phyloP scores from a whole-genome alignment of 1,284 basidiomycete species.

The Heliocybe sulcata region DNA sequence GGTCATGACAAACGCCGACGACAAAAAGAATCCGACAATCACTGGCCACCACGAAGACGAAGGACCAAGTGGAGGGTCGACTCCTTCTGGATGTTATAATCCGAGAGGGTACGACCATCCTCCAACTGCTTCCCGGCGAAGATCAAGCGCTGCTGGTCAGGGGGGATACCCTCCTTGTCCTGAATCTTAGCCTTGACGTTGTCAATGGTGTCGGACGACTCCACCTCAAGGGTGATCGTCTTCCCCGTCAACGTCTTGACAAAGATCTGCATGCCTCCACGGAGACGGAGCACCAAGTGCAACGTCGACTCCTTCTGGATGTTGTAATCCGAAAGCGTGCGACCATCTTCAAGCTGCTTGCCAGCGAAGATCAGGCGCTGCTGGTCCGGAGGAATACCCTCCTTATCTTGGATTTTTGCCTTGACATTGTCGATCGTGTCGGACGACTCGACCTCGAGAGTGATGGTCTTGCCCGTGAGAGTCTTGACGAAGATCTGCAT shows the following conservation, averaged over 20 bases:
- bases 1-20: background rate
- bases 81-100: slow-evolving; percentile 66
- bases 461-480: slow-evolving; percentile 92
- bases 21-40: slow-evolving; percentile 8
- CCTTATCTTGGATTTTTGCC: slow-evolving; percentile 81
- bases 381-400: slow-evolving; percentile 76
- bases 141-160: slow-evolving; percentile 71
- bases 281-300: slow-evolving; percentile 45
- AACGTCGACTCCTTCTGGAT: slow-evolving; percentile 68
- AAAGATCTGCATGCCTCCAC: slow-evolving; percentile 51
- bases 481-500: slow-evolving; percentile 88
- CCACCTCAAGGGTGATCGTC: slow-evolving; percentile 77
- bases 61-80: slow-evolving; percentile 61
- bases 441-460: slow-evolving; percentile 84
- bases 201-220: slow-evolving; percentile 72
- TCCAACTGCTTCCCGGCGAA: slow-evolving; percentile 75
- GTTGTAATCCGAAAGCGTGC: slow-evolving; percentile 73
- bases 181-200: slow-evolving; percentile 71
- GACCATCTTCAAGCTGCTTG: slow-evolving; percentile 74
- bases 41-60: slow-evolving; percentile 40
- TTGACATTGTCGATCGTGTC: slow-evolving; percentile 90
- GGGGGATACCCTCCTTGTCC: slow-evolving; percentile 70
- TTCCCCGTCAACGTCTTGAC: slow-evolving; percentile 72
- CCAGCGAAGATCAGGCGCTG: slow-evolving; percentile 81
- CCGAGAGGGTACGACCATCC: slow-evolving; percentile 60